These are phyloP conservation scores for Alternaria triticina DNA, from an alignment of 2,329 filamentous ascomycete genomes.

Conservation along the genomic window DNA sequence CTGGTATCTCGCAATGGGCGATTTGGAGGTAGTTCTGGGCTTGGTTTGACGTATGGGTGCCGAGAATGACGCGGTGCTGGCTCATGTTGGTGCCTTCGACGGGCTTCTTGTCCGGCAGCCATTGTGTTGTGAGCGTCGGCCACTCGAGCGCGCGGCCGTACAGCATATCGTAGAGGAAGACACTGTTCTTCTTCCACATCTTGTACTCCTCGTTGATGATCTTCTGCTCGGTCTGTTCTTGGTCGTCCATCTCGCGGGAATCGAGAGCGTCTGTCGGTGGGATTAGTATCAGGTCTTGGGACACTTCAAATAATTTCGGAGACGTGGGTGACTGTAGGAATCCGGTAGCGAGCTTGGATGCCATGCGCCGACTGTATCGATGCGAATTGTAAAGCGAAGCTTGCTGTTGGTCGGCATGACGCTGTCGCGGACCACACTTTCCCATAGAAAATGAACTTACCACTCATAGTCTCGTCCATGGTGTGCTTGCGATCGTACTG, in stretches of 20 bases:
- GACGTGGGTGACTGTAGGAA: background rate
- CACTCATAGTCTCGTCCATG: slow-evolving; percentile 50
- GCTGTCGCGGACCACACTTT: background rate
- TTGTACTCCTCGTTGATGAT: slow-evolving; percentile 99
- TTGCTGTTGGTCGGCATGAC: background rate
- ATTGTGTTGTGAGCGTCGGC: slow-evolving; percentile 96
- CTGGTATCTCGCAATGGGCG: slow-evolving; percentile 90
- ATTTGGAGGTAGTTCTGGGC: slow-evolving; percentile 93
- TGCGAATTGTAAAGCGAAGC: background rate
- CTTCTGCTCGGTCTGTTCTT: slow-evolving; percentile 78
- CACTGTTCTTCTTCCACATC: slow-evolving; percentile 99
- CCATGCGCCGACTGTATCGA: background rate
- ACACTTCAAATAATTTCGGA: too few relatives aligned
- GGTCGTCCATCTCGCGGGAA: slow-evolving; percentile 65
- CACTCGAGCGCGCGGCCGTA: slow-evolving; percentile 92
- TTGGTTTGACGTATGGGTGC: slow-evolving; percentile 89
- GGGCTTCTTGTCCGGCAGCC: slow-evolving; percentile 79
- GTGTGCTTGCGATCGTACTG: background rate
- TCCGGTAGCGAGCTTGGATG: background rate
- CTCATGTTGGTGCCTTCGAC: slow-evolving; percentile 82
- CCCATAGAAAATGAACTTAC: slow-evolving; percentile 23
- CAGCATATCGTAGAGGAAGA: slow-evolving; percentile 98
- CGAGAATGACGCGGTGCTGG: slow-evolving; percentile 86
- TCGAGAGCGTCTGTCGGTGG: slow-evolving; percentile 49
- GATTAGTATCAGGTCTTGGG: background rate